Evolutionary conservation across 106 monocot species (phyloP).

Genomic region (Allium cepa): DNA sequence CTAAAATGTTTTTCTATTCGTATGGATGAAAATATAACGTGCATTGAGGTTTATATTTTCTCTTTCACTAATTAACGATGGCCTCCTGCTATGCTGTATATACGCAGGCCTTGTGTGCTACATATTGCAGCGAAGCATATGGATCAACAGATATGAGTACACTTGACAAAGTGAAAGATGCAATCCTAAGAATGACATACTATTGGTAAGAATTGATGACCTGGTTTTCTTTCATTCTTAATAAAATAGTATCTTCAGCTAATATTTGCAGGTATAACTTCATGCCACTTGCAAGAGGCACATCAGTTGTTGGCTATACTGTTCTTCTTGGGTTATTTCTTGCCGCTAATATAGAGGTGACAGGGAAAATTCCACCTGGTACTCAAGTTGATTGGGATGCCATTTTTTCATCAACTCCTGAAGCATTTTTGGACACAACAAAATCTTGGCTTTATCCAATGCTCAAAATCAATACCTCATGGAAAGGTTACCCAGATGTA

Average conservation of each 20-base stretch:
- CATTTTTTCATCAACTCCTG: slow-evolving; percentile 52
- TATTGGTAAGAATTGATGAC: slow-evolving; percentile 51
- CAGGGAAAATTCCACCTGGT: slow-evolving; percentile 50
- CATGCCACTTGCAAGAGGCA: slow-evolving; percentile 86
- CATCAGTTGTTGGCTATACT: slow-evolving; percentile 71
- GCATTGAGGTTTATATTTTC: too few relatives aligned
- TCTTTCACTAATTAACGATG: too few relatives aligned
- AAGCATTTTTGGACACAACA: slow-evolving; percentile 42
- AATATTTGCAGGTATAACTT: slow-evolving; percentile 74
- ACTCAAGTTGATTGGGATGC: slow-evolving; percentile 96
- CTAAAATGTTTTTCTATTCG: too few relatives aligned
- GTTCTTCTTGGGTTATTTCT: slow-evolving; percentile 75
- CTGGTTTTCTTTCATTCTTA: too few relatives aligned
- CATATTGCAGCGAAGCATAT: slow-evolving; percentile 55
- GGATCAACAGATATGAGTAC: slow-evolving; percentile 39
- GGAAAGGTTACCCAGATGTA: slow-evolving; percentile 88
- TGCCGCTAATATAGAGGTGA: slow-evolving; percentile 86
- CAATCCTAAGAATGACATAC: slow-evolving; percentile 74
- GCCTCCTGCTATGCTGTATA: too few relatives aligned
- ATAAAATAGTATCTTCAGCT: too few relatives aligned
- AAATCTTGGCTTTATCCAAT: slow-evolving; percentile 77
- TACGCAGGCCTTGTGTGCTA: slow-evolving; percentile 61
- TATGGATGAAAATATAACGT: too few relatives aligned
- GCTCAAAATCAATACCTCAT: slow-evolving; percentile 39
- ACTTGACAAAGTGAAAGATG: slow-evolving; percentile 59